These are phyloP conservation scores for Solanum infundibuliforme DNA, from an alignment of 257 asterid genomes.

Conservation along the genomic window DNA sequence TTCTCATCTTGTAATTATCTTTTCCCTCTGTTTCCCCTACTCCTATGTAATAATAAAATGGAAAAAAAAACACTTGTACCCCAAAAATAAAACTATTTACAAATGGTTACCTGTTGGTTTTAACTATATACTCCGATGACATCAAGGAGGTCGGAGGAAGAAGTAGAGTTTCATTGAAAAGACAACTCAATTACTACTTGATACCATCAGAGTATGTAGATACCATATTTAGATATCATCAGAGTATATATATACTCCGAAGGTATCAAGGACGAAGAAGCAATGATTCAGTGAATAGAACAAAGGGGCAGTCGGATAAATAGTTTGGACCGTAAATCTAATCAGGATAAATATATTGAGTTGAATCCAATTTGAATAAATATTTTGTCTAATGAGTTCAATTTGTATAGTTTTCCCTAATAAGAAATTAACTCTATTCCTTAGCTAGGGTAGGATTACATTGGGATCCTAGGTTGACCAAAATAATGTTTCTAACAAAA, in stretches of 20 bases:
- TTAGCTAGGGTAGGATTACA: background rate
- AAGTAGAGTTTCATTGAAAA: background rate
- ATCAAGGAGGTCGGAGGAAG: background rate
- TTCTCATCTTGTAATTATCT: background rate
- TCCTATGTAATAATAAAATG: too few species aligned
- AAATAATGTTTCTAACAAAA: background rate
- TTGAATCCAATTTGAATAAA: too few species aligned
- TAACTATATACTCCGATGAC: too few species aligned
- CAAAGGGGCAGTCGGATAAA: fast-evolving
- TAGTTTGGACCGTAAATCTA: background rate
- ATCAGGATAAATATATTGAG: too few species aligned
- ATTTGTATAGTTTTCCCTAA: background rate
- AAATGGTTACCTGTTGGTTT: background rate
- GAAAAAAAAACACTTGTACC: background rate
- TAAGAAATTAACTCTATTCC: background rate
- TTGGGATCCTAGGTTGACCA: background rate
- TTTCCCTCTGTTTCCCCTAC: too few species aligned
- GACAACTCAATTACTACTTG: too few species aligned
- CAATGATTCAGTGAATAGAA: background rate
- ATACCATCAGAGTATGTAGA: too few species aligned
- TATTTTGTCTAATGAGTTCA: too few species aligned
- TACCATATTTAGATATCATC: too few species aligned
- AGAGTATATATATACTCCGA: too few species aligned
- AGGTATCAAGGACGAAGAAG: too few species aligned
- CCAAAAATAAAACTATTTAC: too few species aligned